phyloP scores from a whole-genome alignment of 495 filamentous ascomycete species.

The Rusavskia elegans region DNA sequence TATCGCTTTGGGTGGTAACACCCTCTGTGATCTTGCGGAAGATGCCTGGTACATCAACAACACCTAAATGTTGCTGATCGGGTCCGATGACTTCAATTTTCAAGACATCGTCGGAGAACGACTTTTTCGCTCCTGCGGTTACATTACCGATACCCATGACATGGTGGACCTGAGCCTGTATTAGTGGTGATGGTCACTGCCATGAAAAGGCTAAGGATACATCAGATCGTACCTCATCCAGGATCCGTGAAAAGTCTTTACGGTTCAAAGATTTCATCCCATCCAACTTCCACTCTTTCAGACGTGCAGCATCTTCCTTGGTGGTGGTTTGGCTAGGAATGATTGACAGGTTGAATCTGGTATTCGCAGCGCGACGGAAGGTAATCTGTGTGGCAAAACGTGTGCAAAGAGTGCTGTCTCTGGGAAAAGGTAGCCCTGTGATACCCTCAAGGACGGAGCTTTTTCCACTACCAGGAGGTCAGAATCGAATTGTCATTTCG shows the following conservation, averaged over 20 bases:
- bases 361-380: constrained; percentile 22
- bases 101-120: constrained; percentile 42
- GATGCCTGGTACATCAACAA: constrained; percentile 49
- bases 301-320: constrained; percentile 8
- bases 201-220: neutral
- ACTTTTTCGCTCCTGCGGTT: constrained; percentile 7
- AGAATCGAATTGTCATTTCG: too few relatives aligned
- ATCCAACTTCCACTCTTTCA: constrained; percentile 15
- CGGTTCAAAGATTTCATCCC: constrained; percentile 6
- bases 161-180: constrained; percentile 12
- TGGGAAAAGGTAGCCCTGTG: constrained; percentile 27
- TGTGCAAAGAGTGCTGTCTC: constrained; percentile 27
- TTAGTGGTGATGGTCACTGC: neutral
- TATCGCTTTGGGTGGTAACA: constrained; percentile 32
- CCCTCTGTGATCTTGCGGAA: constrained; percentile 38
- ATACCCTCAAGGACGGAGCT: constrained; percentile 29
- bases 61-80: constrained; percentile 36
- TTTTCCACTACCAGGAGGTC: constrained; percentile 19
- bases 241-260: constrained; percentile 13
- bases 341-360: constrained; percentile 13
- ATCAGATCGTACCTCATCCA: constrained; percentile 15
- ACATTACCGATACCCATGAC: constrained; percentile 18
- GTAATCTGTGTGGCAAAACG: constrained; percentile 32
- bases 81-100: constrained; percentile 43
- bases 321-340: constrained; percentile 15